These are phyloP conservation scores for Fusarium dimerum DNA, from an alignment of 2,329 filamentous ascomycete genomes.

Conservation along the genomic window DNA sequence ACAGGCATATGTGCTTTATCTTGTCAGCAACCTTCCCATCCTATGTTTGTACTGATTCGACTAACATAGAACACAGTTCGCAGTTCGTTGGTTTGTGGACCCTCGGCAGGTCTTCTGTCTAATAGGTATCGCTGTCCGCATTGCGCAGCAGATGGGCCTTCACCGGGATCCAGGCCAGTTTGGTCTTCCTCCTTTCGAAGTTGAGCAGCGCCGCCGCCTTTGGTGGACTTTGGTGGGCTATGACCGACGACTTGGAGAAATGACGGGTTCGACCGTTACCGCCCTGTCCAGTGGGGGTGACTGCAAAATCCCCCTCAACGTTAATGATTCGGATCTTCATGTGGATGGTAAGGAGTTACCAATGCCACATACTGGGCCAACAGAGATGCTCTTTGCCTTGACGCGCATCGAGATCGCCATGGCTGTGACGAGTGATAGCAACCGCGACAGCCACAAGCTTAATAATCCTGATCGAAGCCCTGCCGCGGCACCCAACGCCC, in stretches of 20 bases:
- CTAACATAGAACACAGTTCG: slow-evolving; percentile 30
- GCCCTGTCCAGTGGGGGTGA: slow-evolving; percentile 55
- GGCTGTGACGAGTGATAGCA: slow-evolving; percentile 50
- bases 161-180: slow-evolving; percentile 61
- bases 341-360: slow-evolving; percentile 57
- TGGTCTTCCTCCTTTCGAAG: slow-evolving; percentile 58
- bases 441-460: slow-evolving; percentile 38
- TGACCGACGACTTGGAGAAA: slow-evolving; percentile 68
- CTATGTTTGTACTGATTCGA: neutral
- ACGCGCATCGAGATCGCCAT: slow-evolving; percentile 59
- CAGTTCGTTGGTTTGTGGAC: slow-evolving; percentile 59
- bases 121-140: slow-evolving; percentile 65
- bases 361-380: slow-evolving; percentile 49
- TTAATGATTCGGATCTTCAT: slow-evolving; percentile 62
- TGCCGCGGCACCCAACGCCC: slow-evolving; percentile 21
- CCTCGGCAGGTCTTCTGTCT: slow-evolving; percentile 52
- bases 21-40: slow-evolving; percentile 48
- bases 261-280: slow-evolving; percentile 60
- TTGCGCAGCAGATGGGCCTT: slow-evolving; percentile 69
- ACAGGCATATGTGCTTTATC: slow-evolving; percentile 67
- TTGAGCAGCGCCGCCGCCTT: slow-evolving; percentile 69
- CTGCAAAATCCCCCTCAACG: slow-evolving; percentile 59
- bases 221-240: slow-evolving; percentile 74
- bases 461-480: slow-evolving; percentile 30
- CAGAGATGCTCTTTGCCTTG: slow-evolving; percentile 62